Evolutionary conservation across 2,329 filamentous ascomycete species (phyloP), one percentile per base, ranked within the genome.

Genomic region (Aspergillus persii): DNA sequence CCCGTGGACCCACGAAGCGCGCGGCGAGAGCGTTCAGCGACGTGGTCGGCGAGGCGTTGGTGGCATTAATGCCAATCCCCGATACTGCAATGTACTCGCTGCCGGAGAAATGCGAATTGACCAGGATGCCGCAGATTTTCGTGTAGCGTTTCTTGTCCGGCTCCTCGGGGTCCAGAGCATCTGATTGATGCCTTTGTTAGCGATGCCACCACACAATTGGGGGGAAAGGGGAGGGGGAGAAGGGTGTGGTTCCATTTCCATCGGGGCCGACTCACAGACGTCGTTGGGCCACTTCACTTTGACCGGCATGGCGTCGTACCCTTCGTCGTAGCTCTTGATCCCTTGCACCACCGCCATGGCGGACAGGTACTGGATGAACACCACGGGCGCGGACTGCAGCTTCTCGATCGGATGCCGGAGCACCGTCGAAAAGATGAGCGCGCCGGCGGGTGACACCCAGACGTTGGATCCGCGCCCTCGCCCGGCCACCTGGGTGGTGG

Each of bases 231-330:
- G 18, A 23, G 18, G 18, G 18, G 2, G 11, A 9, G 11, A 36
- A 36, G 3, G 11, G 9, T 15, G 18, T 36, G 33, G 33, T 15
- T 36, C 33, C 4, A 12, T 36, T 36, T 36, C 4, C 15, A 50
- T 49, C 2, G 15, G 31, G 44, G 26, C 26, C 18, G 48, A 76
- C 82, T 74, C 76, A 88, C 86, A 94, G 56, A 99, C 91, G 71
- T 99, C 95, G 69, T 99, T 99, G 9, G 95, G 95, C 95, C 95
- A 99, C 75, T 99, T 99, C 33, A 99, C 78, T 72, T 90, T 92
- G 46, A 99, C 83, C 0, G 91, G 90, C 4, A 98, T 75, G 0
- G 86, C 80, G 5, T 85, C 81, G 74, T 96, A 98, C 7, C 88
- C 91, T 2, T 77, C 76, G 52, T 89, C 92, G 70, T 98, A 98